Conservation (phyloP, 2,329 filamentous ascomycete genomes). For the Colletotrichum sp. region DNA sequence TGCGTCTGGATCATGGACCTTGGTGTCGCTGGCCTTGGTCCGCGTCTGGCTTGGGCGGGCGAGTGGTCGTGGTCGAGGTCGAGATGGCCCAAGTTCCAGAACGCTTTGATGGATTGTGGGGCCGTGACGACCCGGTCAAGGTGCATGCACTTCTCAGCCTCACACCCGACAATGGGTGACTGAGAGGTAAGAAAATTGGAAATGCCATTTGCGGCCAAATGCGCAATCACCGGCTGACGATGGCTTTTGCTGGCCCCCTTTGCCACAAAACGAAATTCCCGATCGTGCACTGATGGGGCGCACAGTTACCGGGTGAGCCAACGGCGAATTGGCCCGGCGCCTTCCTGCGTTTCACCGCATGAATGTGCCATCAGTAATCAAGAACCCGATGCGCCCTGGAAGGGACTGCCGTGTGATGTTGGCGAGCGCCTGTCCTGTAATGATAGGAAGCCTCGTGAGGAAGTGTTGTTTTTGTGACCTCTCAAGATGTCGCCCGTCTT, state of each 20-base stretch:
- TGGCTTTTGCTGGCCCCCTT: conserved; percentile 7
- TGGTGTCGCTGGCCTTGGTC: background rate
- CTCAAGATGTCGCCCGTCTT: background rate
- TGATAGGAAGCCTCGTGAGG: background rate
- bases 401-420: background rate
- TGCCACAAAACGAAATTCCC: background rate
- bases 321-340: background rate
- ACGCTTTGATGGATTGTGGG: conserved; percentile 16
- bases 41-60: background rate
- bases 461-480: background rate
- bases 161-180: background rate
- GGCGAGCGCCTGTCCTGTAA: background rate
- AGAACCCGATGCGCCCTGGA: background rate
- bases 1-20: background rate
- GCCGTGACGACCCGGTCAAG: background rate
- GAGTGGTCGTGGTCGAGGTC: background rate
- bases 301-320: background rate
- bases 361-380: conserved; percentile 6
- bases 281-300: background rate
- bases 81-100: conserved; percentile 16
- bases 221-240: conserved; percentile 12
- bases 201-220: conserved; percentile 13
- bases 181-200: background rate
- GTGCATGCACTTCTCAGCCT: conserved; percentile 7
- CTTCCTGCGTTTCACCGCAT: conserved; percentile 3